Evolutionary conservation across 2,329 filamentous ascomycete genomes (phyloP).

Genomic region (Cercospora brassicicola): DNA sequence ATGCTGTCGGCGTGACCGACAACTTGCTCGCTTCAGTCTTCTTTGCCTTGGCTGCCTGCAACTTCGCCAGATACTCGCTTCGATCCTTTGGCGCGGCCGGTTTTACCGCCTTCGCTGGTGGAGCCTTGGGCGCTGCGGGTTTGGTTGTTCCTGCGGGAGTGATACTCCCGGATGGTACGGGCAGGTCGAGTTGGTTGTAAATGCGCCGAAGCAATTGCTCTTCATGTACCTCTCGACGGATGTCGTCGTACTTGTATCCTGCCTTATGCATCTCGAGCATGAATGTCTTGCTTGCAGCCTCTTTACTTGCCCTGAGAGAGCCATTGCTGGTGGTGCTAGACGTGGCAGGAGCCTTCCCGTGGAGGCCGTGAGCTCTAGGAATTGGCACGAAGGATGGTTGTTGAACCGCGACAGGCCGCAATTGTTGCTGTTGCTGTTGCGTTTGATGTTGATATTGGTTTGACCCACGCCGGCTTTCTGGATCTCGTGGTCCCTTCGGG

Average conservation of each 20-base stretch:
- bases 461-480: conserved; percentile 16
- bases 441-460: conserved; percentile 12
- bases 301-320: conserved; percentile 9
- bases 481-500: conserved; percentile 32
- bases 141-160: conserved; percentile 1
- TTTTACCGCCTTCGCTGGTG: conserved; percentile 18
- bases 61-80: conserved; percentile 73
- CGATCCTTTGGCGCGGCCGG: conserved; percentile 54
- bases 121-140: neutral
- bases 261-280: conserved; percentile 48
- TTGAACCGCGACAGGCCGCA: neutral
- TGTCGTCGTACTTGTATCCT: conserved; percentile 71
- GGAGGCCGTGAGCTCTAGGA: neutral
- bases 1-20: conserved; percentile 6
- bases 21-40: conserved; percentile 45
- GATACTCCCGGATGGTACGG: conserved; percentile 16
- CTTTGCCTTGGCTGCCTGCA: conserved; percentile 70
- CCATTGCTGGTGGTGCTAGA: neutral
- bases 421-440: conserved; percentile 6
- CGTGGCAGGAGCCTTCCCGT: conserved; percentile 6
- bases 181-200: conserved; percentile 64
- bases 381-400: conserved; percentile 1
- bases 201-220: conserved; percentile 61
- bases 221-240: conserved; percentile 72
- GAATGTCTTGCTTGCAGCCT: conserved; percentile 30